Conservation (phyloP, 2,329 filamentous ascomycete genomes). For the Fusarium algeriense region DNA sequence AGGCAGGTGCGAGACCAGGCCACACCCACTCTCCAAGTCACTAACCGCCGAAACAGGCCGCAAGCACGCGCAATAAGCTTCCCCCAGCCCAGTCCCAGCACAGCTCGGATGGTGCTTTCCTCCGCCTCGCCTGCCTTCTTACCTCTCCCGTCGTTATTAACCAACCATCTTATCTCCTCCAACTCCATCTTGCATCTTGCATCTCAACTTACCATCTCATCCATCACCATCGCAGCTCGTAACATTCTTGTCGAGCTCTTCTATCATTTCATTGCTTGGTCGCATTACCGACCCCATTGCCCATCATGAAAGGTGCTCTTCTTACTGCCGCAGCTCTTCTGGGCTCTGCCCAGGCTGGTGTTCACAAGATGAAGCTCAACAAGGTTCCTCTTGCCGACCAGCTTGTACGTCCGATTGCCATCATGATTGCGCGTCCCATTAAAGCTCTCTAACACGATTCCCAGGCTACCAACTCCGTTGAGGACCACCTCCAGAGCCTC, state of each 20-base stretch:
- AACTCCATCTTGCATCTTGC: conserved; percentile 38
- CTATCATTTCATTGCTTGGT: conserved; percentile 11
- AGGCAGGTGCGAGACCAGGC: conserved; percentile 39
- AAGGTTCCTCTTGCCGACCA: conserved; percentile 94
- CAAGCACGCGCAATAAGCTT: conserved; percentile 45
- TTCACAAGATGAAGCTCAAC: conserved; percentile 98
- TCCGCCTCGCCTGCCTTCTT: conserved; percentile 35
- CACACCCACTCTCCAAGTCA: not conserved
- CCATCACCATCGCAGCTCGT: conserved; percentile 28
- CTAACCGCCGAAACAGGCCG: conserved; percentile 43
- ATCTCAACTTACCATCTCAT: conserved; percentile 26
- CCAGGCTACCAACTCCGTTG: conserved; percentile 83
- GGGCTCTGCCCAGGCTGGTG: conserved; percentile 83
- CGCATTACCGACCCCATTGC: conserved; percentile 44
- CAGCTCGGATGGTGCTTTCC: conserved; percentile 34
- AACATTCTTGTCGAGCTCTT: conserved; percentile 20
- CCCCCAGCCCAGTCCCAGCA: conserved; percentile 11
- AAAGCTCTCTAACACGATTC: conserved; percentile 26
- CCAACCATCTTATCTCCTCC: conserved; percentile 44
- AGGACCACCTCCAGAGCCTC: conserved; percentile 83
- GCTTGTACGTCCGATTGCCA: conserved; percentile 72
- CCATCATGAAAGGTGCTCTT: conserved; percentile 86
- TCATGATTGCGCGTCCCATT: not conserved
- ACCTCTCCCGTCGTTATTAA: conserved; percentile 18
- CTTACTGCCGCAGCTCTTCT: conserved; percentile 84